These are phyloP conservation scores for Ophiosphaerella narmari DNA, from an alignment of 2,329 filamentous ascomycete species.

Conservation along the genomic window DNA sequence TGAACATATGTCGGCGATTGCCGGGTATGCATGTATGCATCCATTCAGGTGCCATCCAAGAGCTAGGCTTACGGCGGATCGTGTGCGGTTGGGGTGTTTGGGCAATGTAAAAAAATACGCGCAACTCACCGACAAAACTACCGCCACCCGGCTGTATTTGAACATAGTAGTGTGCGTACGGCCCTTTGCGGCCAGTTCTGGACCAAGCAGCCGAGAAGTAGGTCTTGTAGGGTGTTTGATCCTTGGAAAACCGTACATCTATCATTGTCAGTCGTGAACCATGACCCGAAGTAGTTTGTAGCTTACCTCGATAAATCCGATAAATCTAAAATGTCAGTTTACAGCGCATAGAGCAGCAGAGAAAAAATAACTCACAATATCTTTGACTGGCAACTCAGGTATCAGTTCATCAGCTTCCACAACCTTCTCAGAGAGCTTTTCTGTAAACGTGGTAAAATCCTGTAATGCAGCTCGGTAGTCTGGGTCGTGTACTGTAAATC, in stretches of 20 bases:
- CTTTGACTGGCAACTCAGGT: constrained; percentile 83
- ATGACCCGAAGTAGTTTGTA: neutral
- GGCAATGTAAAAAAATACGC: constrained; percentile 2
- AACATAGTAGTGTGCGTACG: constrained; percentile 77
- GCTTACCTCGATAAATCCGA: constrained; percentile 71
- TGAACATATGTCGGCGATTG: constrained; percentile 5
- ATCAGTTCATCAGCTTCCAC: constrained; percentile 77
- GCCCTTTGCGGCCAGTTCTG: constrained; percentile 75
- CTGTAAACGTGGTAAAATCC: constrained; percentile 81
- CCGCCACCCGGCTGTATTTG: constrained; percentile 71
- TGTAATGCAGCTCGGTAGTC: constrained; percentile 78
- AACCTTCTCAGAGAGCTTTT: constrained; percentile 71
- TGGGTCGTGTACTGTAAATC: constrained; percentile 69
- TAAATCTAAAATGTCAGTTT: constrained; percentile 61
- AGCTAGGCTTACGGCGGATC: too few relatives aligned
- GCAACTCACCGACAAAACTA: constrained; percentile 71
- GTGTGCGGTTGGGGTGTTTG: neutral
- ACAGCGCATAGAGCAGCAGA: neutral
- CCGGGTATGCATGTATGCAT: constrained; percentile 9
- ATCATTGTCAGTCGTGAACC: constrained; percentile 2
- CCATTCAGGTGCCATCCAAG: too few relatives aligned
- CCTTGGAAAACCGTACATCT: constrained; percentile 81
- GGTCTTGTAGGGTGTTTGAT: constrained; percentile 88
- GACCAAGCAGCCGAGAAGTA: constrained; percentile 88
- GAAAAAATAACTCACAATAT: constrained; percentile 62